Conservation (phyloP, 2,329 filamentous ascomycete genomes). For the Cyphellophora attinorum region DNA sequence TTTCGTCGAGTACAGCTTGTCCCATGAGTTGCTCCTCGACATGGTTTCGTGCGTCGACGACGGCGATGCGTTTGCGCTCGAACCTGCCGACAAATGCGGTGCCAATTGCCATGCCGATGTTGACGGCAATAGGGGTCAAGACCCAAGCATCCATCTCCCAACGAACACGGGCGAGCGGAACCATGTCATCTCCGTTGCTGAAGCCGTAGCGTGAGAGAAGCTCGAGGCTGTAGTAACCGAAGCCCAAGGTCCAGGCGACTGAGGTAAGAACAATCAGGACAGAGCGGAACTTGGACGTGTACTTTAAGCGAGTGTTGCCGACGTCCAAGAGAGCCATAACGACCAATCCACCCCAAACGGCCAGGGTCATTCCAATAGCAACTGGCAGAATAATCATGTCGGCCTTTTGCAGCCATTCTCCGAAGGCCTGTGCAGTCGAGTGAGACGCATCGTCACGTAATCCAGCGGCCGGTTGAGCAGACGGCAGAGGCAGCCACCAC, state of each 20-base stretch:
- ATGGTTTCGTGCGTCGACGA: background rate
- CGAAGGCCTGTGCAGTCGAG: too few relatives aligned
- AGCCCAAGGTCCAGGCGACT: background rate
- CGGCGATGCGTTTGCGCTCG: background rate
- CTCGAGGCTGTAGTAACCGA: background rate
- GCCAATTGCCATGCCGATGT: background rate
- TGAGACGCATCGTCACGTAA: too few relatives aligned
- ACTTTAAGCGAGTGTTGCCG: background rate
- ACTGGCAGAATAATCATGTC: background rate
- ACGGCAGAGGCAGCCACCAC: background rate
- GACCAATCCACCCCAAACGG: background rate
- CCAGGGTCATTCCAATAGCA: background rate
- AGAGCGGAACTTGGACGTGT: background rate
- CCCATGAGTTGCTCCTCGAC: too few relatives aligned
- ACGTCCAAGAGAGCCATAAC: background rate
- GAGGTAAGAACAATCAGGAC: background rate
- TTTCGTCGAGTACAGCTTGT: too few relatives aligned
- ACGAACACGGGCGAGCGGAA: background rate
- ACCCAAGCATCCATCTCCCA: constrained; percentile 1
- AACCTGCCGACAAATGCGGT: background rate
- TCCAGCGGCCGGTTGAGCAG: background rate
- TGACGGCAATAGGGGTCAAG: background rate
- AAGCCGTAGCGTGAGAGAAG: background rate
- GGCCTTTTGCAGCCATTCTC: too few relatives aligned
- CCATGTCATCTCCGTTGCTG: too few relatives aligned